Evolutionary conservation across 177 flowering plant species (phyloP).

Genomic region (Vitis hybrid): DNA sequence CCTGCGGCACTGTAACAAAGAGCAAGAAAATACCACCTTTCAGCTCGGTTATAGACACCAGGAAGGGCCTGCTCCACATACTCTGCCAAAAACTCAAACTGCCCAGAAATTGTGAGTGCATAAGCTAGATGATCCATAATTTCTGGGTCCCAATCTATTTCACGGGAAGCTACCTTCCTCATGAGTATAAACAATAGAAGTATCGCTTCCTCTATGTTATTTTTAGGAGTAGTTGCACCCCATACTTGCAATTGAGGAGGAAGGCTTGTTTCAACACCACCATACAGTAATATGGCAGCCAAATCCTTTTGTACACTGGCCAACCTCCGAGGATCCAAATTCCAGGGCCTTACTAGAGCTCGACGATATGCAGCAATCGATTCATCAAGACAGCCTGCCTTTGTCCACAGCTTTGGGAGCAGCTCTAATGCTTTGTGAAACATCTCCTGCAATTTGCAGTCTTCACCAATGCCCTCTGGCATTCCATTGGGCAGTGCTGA

Average conservation of each 20-base stretch:
- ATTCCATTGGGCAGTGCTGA: constrained; percentile 81
- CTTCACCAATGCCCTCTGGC: constrained; percentile 51
- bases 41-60: constrained; percentile 61
- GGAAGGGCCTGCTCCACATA: constrained; percentile 83
- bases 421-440: constrained; percentile 83
- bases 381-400: constrained; percentile 71
- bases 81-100: constrained; percentile 63
- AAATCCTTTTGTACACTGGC: constrained; percentile 72
- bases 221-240: constrained; percentile 46
- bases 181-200: constrained; percentile 69
- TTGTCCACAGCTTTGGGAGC: constrained; percentile 78
- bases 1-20: constrained; percentile 89
- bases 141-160: constrained; percentile 83
- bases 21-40: constrained; percentile 91
- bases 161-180: constrained; percentile 51
- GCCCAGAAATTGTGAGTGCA: constrained; percentile 65
- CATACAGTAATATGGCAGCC: constrained; percentile 64
- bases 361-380: constrained; percentile 79
- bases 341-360: constrained; percentile 87
- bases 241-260: constrained; percentile 49
- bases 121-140: constrained; percentile 75
- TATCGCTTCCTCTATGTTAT: constrained; percentile 76
- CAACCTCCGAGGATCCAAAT: constrained; percentile 59
- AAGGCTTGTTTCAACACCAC: constrained; percentile 70
- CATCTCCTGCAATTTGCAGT: constrained; percentile 83